Base-by-base conservation (phyloP, 192 early-diverging fungal species). In the Physocladia obscura region DNA sequence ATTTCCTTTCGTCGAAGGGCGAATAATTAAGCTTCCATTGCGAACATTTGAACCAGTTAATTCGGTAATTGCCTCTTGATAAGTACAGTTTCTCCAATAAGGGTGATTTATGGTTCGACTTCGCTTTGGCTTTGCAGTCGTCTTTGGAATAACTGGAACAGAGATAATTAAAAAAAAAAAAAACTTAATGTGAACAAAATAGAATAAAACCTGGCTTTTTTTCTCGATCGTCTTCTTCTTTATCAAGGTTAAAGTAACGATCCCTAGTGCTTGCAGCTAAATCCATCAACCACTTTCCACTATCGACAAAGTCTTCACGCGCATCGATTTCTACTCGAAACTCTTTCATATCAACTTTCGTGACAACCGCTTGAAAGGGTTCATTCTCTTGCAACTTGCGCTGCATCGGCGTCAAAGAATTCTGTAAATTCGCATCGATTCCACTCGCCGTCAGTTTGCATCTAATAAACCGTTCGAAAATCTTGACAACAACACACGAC, bases 1-100 rank as follows among this genome's bases (percentile, higher is more conserved):
- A 24, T 84, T 76, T n/a, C 93, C 93, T 15, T 89, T 89, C 4
- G 91, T 92, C 22, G 95, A 98, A 3, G 94, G 93, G 8, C 95
- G 86, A 59, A 99, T 91, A 2, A 99, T 90, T 19, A 90, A 76
- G 47, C 89, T 87, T 22, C 95, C 97, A 31, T 31, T 39, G 35
- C 63, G 50, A 13, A 82, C 76, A 21, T 80, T 82, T 29, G 89
- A 82, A 17, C 78, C 75, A 19, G 81, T 80, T 65, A 98, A 74
- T 49, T 89, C 90, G 63, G 86, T 74, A 70, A 89, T 86, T 3
- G 94, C 95, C 62, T 90, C 84, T 39, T 85, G 76, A 67, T 83
- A 83, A 44, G 84, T 89, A 11, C 93, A 72, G 27, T 87, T 78
- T 76, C 90, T 88, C 83, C 92, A 96, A 59, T 90, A 82, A 6